These are phyloP conservation scores for Coemansia sp. DNA, from an alignment of 192 early-diverging fungal genomes.

Conservation along the genomic window DNA sequence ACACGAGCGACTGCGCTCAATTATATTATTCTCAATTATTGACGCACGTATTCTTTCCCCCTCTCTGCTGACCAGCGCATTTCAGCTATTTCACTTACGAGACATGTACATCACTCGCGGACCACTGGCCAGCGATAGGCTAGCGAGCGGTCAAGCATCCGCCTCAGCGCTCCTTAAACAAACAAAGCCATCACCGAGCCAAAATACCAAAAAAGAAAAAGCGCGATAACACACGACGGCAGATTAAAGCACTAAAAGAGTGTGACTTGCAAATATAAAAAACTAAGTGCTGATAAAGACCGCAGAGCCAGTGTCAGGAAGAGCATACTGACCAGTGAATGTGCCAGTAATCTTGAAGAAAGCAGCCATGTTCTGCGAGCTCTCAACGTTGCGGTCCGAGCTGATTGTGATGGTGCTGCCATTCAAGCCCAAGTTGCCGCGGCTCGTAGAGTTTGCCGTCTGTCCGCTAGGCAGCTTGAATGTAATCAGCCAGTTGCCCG, in stretches of 20 bases:
- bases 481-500: slow-evolving; percentile 49
- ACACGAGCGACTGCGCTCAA: not conserved
- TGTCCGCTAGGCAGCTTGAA: slow-evolving; percentile 43
- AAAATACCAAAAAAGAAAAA: not conserved
- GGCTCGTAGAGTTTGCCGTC: slow-evolving; percentile 44
- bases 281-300: slow-evolving; percentile 20
- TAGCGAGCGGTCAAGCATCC: not conserved
- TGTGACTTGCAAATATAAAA: not conserved
- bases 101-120: not conserved
- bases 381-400: slow-evolving; percentile 30
- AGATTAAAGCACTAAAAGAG: not conserved
- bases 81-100: slow-evolving; percentile 1
- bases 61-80: slow-evolving; percentile 1
- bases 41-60: not conserved
- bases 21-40: not conserved
- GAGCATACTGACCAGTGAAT: slow-evolving; percentile 27
- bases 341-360: slow-evolving; percentile 45
- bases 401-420: slow-evolving; percentile 39
- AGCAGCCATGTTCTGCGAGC: slow-evolving; percentile 45
- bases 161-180: not conserved
- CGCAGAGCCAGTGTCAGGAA: slow-evolving; percentile 36
- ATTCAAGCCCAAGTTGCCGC: slow-evolving; percentile 24
- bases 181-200: not conserved
- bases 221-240: too few species aligned
- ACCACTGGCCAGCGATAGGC: not conserved